Evolutionary conservation across 495 filamentous ascomycete species (phyloP), one percentile per base, ranked within the genome.

Genomic region (Xylaria venustula): DNA sequence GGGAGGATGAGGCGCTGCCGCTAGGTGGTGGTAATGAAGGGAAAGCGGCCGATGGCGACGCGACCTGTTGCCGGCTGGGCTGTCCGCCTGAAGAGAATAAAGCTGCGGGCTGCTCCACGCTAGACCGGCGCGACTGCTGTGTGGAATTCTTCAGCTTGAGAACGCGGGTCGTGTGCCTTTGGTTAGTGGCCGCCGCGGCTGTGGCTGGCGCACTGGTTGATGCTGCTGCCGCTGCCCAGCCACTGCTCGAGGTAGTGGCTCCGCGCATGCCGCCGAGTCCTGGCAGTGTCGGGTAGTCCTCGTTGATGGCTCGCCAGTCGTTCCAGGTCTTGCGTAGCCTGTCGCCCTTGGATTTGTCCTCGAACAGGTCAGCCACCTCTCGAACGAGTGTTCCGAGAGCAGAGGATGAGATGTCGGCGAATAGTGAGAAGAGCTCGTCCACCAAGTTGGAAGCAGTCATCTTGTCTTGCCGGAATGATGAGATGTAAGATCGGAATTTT

Each of bases 241-340:
- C 81, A 28, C 72, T 77, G 20, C 68, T 75, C 0, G 81, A 70
- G 0, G 76, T 79, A 0, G 78, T 78, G 6, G 72, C 75, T 11
- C 79, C 76, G 36, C 71, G 78, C 74, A 85, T 78, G 49, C 88
- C 88, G 48, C 84, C 79, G 1, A 90, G 79, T 0, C 87, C 86
- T 2, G 93, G 93, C 0, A 98, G 82, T 0, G 90, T 89, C 0
- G 94, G 94, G 67, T 97, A 98, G 74, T 98, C 93, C 74, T 97
- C 94, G 65, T 96, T 93, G 67, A 93, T 91, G 9, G 91, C 92
- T 14, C 89, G 90, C 90, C 94, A 95, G 74, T 97, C 90, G 61
- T 89, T 90, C 93, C 92, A 98, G 4, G 92, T 87, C 64, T 85
- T 88, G 2, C 90, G 83, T 1, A 99, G 81, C 2, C 75, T 79